phyloP scores from a whole-genome alignment of 2,329 filamentous ascomycete genomes.

The Paramyrothecium roridum region DNA sequence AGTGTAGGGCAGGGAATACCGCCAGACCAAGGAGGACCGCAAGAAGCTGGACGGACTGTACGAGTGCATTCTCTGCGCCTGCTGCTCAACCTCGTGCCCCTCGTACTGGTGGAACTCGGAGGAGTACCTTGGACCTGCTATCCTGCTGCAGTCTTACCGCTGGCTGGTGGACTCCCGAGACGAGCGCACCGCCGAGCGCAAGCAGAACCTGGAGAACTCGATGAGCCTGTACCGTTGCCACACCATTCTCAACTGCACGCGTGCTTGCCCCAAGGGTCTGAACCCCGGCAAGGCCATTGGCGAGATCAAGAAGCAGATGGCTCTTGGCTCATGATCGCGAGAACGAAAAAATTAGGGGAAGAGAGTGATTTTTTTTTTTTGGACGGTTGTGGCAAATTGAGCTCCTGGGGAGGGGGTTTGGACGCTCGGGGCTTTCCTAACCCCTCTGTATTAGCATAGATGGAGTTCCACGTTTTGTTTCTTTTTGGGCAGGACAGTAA shows the following conservation, averaged over 20 bases:
- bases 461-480: not conserved
- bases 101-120: conserved; percentile 99
- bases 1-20: conserved; percentile 80
- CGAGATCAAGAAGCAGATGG: conserved; percentile 98
- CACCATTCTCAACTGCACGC: conserved; percentile 98
- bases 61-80: conserved; percentile 98
- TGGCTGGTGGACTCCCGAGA: conserved; percentile 96
- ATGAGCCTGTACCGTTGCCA: conserved; percentile 99
- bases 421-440: not conserved
- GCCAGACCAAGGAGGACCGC: conserved; percentile 86
- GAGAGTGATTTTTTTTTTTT: conserved; percentile 9
- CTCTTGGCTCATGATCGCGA: conserved; percentile 37
- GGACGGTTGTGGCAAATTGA: conserved; percentile 6
- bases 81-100: conserved; percentile 98
- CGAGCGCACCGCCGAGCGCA: conserved; percentile 82
- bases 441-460: not conserved
- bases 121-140: conserved; percentile 95
- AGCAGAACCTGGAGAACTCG: conserved; percentile 91
- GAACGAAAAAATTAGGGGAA: conserved; percentile 7
- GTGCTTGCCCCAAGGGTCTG: conserved; percentile 96
- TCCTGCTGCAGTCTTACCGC: conserved; percentile 95
- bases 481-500: not conserved
- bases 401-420: conserved; percentile 9
- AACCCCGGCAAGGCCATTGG: conserved; percentile 95
- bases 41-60: conserved; percentile 97